These are phyloP conservation scores for Spergularia bocconei DNA, from an alignment of 148 eudicot genomes.

Conservation along the genomic window DNA sequence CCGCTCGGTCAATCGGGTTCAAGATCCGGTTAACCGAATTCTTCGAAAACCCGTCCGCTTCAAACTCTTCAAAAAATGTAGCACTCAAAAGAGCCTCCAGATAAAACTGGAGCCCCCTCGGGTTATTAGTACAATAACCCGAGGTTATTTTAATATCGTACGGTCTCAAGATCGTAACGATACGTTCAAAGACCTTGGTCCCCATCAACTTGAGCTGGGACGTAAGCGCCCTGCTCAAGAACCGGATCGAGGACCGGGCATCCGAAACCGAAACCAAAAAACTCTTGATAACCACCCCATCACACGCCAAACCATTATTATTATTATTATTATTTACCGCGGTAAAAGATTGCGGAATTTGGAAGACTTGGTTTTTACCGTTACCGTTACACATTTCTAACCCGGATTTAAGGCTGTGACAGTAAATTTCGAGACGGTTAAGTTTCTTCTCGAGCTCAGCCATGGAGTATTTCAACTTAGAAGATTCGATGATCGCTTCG, in stretches of 20 bases:
- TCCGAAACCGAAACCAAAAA: slow-evolving; percentile 66
- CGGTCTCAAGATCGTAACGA: slow-evolving; percentile 45
- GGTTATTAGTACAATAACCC: slow-evolving; percentile 36
- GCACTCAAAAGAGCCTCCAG: slow-evolving; percentile 63
- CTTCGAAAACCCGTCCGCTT: slow-evolving; percentile 50
- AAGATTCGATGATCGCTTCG: slow-evolving; percentile 74
- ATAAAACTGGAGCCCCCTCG: slow-evolving; percentile 45
- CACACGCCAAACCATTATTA: not conserved
- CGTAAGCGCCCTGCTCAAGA: slow-evolving; percentile 52
- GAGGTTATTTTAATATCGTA: slow-evolving; percentile 62
- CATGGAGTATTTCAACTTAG: slow-evolving; percentile 66
- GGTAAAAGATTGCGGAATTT: slow-evolving; percentile 1
- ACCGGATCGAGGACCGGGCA: slow-evolving; percentile 54
- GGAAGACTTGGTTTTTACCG: slow-evolving; percentile 13
- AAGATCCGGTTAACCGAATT: slow-evolving; percentile 36
- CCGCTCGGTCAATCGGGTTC: slow-evolving; percentile 68
- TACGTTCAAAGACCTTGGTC: slow-evolving; percentile 48
- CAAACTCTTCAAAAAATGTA: slow-evolving; percentile 72
- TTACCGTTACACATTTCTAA: slow-evolving; percentile 47
- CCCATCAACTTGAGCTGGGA: slow-evolving; percentile 66
- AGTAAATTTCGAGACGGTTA: slow-evolving; percentile 64
- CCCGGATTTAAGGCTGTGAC: slow-evolving; percentile 61
- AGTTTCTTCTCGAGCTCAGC: slow-evolving; percentile 80
- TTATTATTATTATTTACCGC: not conserved
- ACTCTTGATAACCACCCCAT: slow-evolving; percentile 50